Conservation (phyloP, 805 yeast species). For the Starmerella vitae region DNA sequence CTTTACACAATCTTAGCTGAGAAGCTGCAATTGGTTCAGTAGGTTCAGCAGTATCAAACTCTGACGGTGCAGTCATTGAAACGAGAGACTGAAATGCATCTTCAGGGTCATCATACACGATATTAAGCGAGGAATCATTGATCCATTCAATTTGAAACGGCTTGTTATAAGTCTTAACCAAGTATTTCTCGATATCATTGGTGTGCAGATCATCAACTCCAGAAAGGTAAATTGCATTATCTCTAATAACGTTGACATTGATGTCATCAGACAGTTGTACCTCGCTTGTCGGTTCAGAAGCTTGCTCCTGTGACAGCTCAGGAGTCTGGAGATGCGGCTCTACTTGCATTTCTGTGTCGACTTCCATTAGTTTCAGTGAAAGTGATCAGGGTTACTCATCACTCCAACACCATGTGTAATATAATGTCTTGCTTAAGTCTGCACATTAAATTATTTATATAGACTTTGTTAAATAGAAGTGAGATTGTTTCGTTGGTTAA, state of each 20-base stretch:
- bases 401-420: too few species aligned
- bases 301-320: neutral
- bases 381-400: too few species aligned
- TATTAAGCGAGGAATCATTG: slow-evolving; percentile 44
- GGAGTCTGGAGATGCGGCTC: neutral
- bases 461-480: too few species aligned
- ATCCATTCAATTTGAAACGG: slow-evolving; percentile 44
- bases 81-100: slow-evolving; percentile 32
- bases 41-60: slow-evolving; percentile 18
- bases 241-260: slow-evolving; percentile 23
- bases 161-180: slow-evolving; percentile 34
- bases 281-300: neutral
- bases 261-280: neutral
- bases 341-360: slow-evolving; percentile 1
- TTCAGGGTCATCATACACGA: slow-evolving; percentile 37
- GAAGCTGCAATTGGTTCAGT: slow-evolving; percentile 13
- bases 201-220: slow-evolving; percentile 59
- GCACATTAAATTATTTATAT: too few species aligned
- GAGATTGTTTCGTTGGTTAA: too few species aligned
- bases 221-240: slow-evolving; percentile 36
- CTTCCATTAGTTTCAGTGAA: too few species aligned
- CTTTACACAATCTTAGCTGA: slow-evolving; percentile 25
- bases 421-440: too few species aligned
- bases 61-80: slow-evolving; percentile 27
- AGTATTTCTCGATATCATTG: slow-evolving; percentile 41